Conservation (phyloP, 2,329 filamentous ascomycete genomes). For the Incumbomyces lentus region DNA sequence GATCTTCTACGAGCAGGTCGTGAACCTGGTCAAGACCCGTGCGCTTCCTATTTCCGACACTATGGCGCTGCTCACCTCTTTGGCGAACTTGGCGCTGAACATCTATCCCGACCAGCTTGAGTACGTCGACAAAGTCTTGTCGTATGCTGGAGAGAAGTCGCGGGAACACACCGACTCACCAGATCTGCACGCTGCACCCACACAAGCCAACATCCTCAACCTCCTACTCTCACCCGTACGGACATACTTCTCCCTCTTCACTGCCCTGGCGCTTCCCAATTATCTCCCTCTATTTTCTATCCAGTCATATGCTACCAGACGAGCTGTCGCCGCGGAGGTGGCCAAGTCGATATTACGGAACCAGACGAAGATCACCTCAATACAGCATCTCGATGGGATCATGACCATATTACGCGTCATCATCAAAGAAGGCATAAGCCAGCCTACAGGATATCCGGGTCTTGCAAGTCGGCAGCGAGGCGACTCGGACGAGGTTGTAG, state of each 20-base stretch:
- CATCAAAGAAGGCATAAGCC: conserved; percentile 83
- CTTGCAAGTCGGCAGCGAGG: conserved; percentile 61
- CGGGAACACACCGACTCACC: conserved; percentile 84
- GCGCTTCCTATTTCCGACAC: conserved; percentile 88
- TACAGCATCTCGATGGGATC: conserved; percentile 75
- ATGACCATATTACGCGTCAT: conserved; percentile 80
- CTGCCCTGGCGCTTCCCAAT: conserved; percentile 82
- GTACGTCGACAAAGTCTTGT: conserved; percentile 88
- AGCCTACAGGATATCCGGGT: conserved; percentile 73
- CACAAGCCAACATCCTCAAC: conserved; percentile 79
- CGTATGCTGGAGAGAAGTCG: conserved; percentile 79
- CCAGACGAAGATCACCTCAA: conserved; percentile 65
- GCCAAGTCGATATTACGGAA: conserved; percentile 73
- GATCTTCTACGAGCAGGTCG: conserved; percentile 93
- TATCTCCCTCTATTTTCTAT: conserved; percentile 83
- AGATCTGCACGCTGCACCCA: conserved; percentile 79
- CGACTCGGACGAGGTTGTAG: conserved; percentile 94
- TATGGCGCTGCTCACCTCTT: conserved; percentile 83
- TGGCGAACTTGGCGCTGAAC: conserved; percentile 86
- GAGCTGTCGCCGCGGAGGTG: conserved; percentile 84
- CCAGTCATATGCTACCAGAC: conserved; percentile 83
- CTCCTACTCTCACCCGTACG: conserved; percentile 85
- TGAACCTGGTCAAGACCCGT: conserved; percentile 83
- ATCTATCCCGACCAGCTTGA: conserved; percentile 75
- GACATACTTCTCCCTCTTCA: conserved; percentile 87